These are phyloP conservation scores for Emmonsiellopsis sp. DNA, from an alignment of 2,329 filamentous ascomycete genomes.

Conservation along the genomic window DNA sequence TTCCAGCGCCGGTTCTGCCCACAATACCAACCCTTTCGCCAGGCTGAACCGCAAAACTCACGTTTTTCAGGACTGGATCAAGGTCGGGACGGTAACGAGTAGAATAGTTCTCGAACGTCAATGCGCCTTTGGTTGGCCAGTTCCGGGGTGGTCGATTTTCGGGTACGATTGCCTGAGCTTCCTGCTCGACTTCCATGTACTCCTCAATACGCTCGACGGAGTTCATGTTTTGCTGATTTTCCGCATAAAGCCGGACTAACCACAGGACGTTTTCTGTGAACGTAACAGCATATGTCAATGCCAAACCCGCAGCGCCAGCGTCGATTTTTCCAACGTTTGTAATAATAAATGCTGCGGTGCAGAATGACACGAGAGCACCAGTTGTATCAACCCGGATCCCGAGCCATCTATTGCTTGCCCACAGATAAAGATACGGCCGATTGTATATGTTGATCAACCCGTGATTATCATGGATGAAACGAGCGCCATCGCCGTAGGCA, in stretches of 20 bases:
- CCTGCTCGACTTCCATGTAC: slow-evolving; percentile 92
- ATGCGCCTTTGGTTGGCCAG: slow-evolving; percentile 78
- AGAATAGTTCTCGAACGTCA: slow-evolving; percentile 82
- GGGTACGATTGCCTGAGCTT: slow-evolving; percentile 68
- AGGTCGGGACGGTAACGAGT: slow-evolving; percentile 83
- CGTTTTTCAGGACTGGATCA: slow-evolving; percentile 71
- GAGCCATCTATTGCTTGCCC: slow-evolving; percentile 95
- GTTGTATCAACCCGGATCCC: slow-evolving; percentile 84
- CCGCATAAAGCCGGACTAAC: slow-evolving; percentile 87
- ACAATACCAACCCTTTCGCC: slow-evolving; percentile 94
- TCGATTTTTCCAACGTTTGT: slow-evolving; percentile 73
- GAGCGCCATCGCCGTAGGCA: slow-evolving; percentile 85
- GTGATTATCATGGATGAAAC: slow-evolving; percentile 89
- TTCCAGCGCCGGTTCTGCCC: slow-evolving; percentile 88
- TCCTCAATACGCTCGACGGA: slow-evolving; percentile 96
- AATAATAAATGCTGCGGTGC: slow-evolving; percentile 84
- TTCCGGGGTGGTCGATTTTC: slow-evolving; percentile 65
- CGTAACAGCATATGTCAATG: slow-evolving; percentile 88
- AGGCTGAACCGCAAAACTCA: slow-evolving; percentile 77
- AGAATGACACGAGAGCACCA: slow-evolving; percentile 87
- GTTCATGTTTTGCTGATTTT: slow-evolving; percentile 99
- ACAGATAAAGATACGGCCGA: slow-evolving; percentile 89
- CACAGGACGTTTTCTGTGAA: slow-evolving; percentile 96
- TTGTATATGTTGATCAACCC: slow-evolving; percentile 80
- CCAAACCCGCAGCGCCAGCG: slow-evolving; percentile 84